Conservation (phyloP, 2,329 filamentous ascomycete genomes). For the Phialophora expanda region DNA sequence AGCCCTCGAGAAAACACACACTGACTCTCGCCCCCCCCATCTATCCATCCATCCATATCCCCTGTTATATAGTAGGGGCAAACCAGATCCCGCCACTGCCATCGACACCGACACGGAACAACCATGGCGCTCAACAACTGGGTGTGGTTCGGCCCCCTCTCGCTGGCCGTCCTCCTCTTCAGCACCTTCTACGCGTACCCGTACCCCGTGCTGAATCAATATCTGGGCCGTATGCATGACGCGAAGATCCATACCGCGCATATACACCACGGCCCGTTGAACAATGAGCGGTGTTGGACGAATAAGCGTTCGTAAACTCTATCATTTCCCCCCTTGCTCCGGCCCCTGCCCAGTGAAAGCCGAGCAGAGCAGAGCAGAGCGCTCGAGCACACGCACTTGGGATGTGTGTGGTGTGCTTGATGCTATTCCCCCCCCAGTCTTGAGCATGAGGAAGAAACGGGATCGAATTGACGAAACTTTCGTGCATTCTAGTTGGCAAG, state of each 20-base stretch:
- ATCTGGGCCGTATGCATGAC: slow-evolving; percentile 10
- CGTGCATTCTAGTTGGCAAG: slow-evolving; percentile 23
- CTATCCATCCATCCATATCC: background rate
- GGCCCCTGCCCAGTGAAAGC: too few species aligned
- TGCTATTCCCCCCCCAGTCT: too few species aligned
- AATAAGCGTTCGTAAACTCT: slow-evolving; percentile 22
- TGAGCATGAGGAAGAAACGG: too few species aligned
- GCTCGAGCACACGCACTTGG: too few species aligned
- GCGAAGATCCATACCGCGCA: slow-evolving; percentile 10
- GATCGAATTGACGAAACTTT: background rate
- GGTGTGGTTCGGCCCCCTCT: slow-evolving; percentile 19
- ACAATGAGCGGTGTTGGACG: slow-evolving; percentile 31
- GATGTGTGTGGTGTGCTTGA: too few species aligned
- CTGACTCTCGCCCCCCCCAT: background rate
- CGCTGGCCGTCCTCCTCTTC: slow-evolving; percentile 12
- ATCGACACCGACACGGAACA: background rate
- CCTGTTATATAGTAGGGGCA: background rate
- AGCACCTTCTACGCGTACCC: slow-evolving; percentile 25
- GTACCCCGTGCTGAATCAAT: slow-evolving; percentile 21
- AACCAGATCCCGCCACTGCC: background rate
- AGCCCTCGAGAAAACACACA: background rate
- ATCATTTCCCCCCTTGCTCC: too few species aligned
- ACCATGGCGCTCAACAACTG: slow-evolving; percentile 19
- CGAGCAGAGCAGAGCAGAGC: too few species aligned
- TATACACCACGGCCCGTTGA: slow-evolving; percentile 22